phyloP scores from a whole-genome alignment of 306 rosid species.

The Sophora flavescens region DNA sequence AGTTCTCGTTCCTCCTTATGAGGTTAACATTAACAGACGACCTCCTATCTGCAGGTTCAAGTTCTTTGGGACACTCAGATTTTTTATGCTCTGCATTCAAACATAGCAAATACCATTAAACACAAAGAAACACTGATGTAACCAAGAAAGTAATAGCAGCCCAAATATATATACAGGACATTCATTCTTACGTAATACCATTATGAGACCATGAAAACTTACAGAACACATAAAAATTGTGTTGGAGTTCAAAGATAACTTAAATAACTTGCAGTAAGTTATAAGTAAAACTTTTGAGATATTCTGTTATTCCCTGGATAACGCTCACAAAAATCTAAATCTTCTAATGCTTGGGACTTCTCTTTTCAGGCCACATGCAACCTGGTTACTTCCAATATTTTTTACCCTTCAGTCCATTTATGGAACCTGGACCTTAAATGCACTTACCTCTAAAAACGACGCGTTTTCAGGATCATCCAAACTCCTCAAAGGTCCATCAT shows the following conservation, averaged over 20 bases:
- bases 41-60: conserved; percentile 86
- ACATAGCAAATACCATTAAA: conserved; percentile 35
- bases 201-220: conserved; percentile 10
- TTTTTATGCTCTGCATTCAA: conserved; percentile 83
- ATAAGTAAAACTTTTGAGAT: conserved; percentile 4
- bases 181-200: conserved; percentile 13
- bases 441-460: conserved; percentile 80
- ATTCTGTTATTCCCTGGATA: conserved; percentile 30
- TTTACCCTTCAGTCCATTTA: conserved; percentile 24
- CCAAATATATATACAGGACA: conserved; percentile 29
- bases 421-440: conserved; percentile 16
- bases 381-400: conserved; percentile 12
- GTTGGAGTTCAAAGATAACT: conserved; percentile 12
- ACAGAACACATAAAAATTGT: conserved; percentile 24
- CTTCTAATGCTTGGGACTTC: conserved; percentile 17
- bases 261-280: conserved; percentile 28
- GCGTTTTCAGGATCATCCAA: conserved; percentile 98
- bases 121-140: conserved; percentile 3
- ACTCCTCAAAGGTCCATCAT: conserved; percentile 94
- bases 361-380: neutral
- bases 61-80: conserved; percentile 95
- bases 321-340: conserved; percentile 19
- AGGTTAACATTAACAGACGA: conserved; percentile 87
- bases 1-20: conserved; percentile 82
- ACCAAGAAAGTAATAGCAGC: conserved; percentile 21